Conservation (phyloP, 106 monocot genomes). For the Phalaenopsis aphrodite region DNA sequence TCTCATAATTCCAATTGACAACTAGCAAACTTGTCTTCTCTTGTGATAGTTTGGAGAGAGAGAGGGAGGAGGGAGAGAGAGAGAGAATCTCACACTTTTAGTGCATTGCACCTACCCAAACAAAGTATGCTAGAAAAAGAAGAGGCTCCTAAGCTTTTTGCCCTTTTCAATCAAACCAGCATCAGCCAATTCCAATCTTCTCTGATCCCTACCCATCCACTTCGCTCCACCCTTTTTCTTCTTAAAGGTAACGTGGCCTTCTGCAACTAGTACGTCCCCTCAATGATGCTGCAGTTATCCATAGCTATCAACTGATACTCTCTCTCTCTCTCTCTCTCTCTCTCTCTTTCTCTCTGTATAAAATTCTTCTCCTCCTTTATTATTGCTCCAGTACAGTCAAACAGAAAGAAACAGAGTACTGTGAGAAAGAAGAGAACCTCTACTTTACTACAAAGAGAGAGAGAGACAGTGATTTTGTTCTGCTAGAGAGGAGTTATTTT, state of each 20-base stretch:
- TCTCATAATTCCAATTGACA: background rate
- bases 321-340: background rate
- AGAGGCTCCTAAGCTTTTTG: background rate
- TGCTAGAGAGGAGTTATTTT: background rate
- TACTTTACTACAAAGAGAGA: background rate
- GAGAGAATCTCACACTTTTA: constrained; percentile 7
- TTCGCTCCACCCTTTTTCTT: background rate
- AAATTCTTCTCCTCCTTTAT: constrained; percentile 1
- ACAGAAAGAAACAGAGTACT: constrained; percentile 11
- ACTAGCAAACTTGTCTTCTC: background rate
- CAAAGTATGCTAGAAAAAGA: background rate
- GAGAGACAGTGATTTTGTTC: background rate
- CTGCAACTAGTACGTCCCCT: constrained; percentile 3
- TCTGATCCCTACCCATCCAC: background rate
- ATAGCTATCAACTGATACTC: constrained; percentile 56
- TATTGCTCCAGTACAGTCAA: constrained; percentile 26
- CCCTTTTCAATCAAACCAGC: background rate
- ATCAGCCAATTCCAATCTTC: background rate
- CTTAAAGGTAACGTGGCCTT: constrained; percentile 18
- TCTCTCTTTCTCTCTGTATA: background rate
- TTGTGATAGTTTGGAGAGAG: background rate
- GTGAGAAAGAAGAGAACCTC: background rate
- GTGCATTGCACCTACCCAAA: constrained; percentile 6
- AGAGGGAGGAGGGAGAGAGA: background rate
- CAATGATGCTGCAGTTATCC: constrained; percentile 51